Evolutionary conservation across 1,284 basidiomycete genomes (phyloP).

Genomic region (Tilletia indica): DNA sequence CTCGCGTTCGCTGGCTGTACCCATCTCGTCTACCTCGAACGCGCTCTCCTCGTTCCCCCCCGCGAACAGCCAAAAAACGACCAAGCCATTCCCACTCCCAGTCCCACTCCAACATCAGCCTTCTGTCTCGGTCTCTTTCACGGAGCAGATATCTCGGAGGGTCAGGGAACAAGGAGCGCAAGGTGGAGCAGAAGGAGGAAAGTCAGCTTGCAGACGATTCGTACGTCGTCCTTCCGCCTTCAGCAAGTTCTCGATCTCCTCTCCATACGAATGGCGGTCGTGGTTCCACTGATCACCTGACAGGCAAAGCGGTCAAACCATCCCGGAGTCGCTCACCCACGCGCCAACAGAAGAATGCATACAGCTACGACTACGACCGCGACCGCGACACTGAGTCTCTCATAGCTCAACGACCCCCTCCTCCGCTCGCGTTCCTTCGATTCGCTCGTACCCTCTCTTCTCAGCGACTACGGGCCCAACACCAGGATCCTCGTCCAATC

Average conservation of each 20-base stretch:
- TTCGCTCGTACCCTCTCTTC: conserved; percentile 14
- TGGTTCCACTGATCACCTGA: too few relatives aligned
- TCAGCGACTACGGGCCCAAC: neutral
- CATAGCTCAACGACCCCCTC: neutral
- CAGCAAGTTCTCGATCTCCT: too few relatives aligned
- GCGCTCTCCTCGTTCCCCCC: too few relatives aligned
- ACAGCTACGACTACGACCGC: neutral
- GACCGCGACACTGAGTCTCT: neutral
- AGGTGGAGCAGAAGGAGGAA: conserved; percentile 4
- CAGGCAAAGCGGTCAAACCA: too few relatives aligned
- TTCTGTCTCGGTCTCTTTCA: neutral
- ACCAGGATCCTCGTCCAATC: conserved; percentile 6
- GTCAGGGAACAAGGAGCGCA: neutral
- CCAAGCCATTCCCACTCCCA: neutral
- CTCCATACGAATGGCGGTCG: too few relatives aligned
- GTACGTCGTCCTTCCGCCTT: neutral
- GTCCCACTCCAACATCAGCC: neutral
- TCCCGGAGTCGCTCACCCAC: neutral
- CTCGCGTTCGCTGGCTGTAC: neutral
- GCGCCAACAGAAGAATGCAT: neutral
- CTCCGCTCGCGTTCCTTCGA: conserved; percentile 15
- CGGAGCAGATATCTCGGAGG: conserved; percentile 15
- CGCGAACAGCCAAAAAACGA: neutral
- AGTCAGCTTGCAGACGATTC: conserved; percentile 6
- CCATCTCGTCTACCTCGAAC: neutral